These are phyloP conservation scores for Nemania sp. DNA, from an alignment of 2,329 filamentous ascomycete genomes.

Conservation along the genomic window DNA sequence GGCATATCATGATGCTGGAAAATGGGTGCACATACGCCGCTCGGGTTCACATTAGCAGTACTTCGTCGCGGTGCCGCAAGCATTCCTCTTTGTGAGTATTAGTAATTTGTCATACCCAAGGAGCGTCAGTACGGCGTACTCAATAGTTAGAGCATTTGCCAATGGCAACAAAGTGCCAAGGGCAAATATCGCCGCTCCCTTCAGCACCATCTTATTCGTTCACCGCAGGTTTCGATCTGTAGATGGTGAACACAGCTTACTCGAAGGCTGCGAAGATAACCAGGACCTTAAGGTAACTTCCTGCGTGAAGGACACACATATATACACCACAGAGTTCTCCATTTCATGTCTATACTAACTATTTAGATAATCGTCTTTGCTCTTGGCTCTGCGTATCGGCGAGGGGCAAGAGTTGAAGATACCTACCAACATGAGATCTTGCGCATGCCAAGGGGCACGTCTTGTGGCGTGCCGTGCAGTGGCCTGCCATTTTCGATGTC, in stretches of 20 bases:
- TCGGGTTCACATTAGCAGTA: conserved; percentile 20
- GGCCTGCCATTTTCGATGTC: conserved; percentile 22
- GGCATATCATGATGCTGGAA: neutral
- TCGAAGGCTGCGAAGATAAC: neutral
- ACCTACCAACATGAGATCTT: conserved; percentile 5
- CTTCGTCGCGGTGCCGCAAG: conserved; percentile 23
- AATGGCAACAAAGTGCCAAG: conserved; percentile 16
- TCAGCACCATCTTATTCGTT: conserved; percentile 18
- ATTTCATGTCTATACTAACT: neutral
- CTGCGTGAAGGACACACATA: conserved; percentile 1
- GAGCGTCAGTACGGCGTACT: conserved; percentile 7
- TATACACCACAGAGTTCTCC: conserved; percentile 6
- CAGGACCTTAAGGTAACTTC: neutral
- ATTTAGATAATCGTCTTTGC: neutral
- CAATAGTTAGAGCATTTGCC: conserved; percentile 12
- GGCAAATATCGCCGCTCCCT: conserved; percentile 7
- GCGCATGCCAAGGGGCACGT: conserved; percentile 20
- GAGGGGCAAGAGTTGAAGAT: conserved; percentile 1
- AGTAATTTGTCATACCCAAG: neutral
- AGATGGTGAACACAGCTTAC: neutral
- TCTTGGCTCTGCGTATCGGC: neutral
- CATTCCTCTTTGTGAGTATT: conserved; percentile 19
- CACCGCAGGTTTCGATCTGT: neutral
- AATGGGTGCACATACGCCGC: conserved; percentile 13
- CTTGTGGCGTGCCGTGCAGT: conserved; percentile 9